Conservation (phyloP, 164 flowering plant genomes). For the Houttuynia cordata region DNA sequence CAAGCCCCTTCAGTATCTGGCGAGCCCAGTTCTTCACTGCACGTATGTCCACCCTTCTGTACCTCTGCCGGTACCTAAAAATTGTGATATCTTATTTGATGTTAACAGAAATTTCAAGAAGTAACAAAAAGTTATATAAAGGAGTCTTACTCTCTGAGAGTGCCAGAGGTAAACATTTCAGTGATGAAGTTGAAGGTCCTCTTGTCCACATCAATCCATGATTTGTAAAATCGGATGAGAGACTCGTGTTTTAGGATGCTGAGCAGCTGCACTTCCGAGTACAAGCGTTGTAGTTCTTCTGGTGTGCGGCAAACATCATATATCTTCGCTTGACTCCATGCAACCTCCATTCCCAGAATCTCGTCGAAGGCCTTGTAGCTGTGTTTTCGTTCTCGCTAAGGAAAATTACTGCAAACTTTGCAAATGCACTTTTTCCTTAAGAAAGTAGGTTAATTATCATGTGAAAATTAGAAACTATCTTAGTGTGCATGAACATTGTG, state of each 20-base stretch:
- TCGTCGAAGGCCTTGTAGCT: slow-evolving; percentile 64
- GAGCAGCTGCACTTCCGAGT: slow-evolving; percentile 85
- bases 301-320: slow-evolving; percentile 50
- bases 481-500: too few relatives aligned
- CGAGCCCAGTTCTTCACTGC: slow-evolving; percentile 87
- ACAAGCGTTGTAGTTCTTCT: slow-evolving; percentile 58
- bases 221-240: slow-evolving; percentile 46
- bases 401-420: not conserved
- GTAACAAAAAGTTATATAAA: not conserved
- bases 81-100: not conserved
- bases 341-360: slow-evolving; percentile 77
- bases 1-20: slow-evolving; percentile 74
- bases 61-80: slow-evolving; percentile 54
- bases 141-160: slow-evolving; percentile 60
- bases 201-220: slow-evolving; percentile 55
- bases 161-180: slow-evolving; percentile 92
- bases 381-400: not conserved
- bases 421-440: not conserved
- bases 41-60: slow-evolving; percentile 44
- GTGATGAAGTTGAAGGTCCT: slow-evolving; percentile 90
- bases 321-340: slow-evolving; percentile 75
- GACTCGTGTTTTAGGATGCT: slow-evolving; percentile 65
- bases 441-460: too few relatives aligned
- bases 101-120: too few relatives aligned
- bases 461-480: too few relatives aligned